These are phyloP conservation scores for Xerocomus minutiporus DNA, from an alignment of 1,284 basidiomycete genomes.

Conservation along the genomic window DNA sequence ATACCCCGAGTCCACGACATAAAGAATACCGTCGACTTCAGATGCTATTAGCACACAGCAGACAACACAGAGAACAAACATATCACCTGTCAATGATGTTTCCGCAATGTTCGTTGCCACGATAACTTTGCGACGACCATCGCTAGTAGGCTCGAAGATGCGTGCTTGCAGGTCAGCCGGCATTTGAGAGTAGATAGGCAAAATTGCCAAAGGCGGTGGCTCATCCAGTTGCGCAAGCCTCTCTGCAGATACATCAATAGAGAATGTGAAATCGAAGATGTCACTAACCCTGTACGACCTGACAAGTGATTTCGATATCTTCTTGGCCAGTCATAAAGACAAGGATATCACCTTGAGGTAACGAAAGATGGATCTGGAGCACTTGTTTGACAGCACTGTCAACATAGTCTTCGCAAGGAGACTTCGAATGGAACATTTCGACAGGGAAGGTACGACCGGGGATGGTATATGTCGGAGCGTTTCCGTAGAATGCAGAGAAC, in stretches of 20 bases:
- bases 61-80: neutral
- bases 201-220: conserved; percentile 77
- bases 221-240: conserved; percentile 90
- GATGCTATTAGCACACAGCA: conserved; percentile 13
- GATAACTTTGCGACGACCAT: conserved; percentile 94
- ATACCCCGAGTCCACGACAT: conserved; percentile 94
- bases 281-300: conserved; percentile 75
- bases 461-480: conserved; percentile 93
- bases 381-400: conserved; percentile 98
- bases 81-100: conserved; percentile 86
- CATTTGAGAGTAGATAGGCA: conserved; percentile 99
- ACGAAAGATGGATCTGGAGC: conserved; percentile 90
- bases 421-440: conserved; percentile 92
- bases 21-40: conserved; percentile 93
- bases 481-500: conserved; percentile 95
- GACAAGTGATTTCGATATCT: conserved; percentile 95
- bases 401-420: conserved; percentile 98
- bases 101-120: conserved; percentile 99
- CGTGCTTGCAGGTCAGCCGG: conserved; percentile 97
- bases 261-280: neutral
- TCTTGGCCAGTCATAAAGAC: conserved; percentile 99
- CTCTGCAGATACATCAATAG: conserved; percentile 47
- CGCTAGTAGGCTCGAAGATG: conserved; percentile 93
- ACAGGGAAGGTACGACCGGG: conserved; percentile 99
- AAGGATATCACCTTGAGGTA: conserved; percentile 92